Base-by-base conservation (phyloP, 345 rosid species). In the Hirschfeldia incana region DNA sequence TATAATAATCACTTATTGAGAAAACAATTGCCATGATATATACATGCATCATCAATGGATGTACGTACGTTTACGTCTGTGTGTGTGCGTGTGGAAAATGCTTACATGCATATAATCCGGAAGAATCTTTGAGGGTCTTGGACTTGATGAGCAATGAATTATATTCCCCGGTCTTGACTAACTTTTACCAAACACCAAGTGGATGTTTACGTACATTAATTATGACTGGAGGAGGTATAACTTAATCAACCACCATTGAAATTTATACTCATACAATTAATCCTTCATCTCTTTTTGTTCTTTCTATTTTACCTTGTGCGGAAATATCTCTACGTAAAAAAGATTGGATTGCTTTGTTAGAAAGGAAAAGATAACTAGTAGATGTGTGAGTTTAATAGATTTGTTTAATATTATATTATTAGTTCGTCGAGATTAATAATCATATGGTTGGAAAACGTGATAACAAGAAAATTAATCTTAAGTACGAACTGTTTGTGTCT, bases 161-260 rank as follows among this genome's bases (percentile, higher is more conserved):
- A 80, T 80, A 80, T 74, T 69, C 83, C 74, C 66, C 70, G 8
- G 75, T 74, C 75, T 74, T 80, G 66, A 74, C 67, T 74, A 74
- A 21, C 75, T 80, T 80, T 80, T 42, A 69, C 66, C 49, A 29
- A 69, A 80, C 78, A 69, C 83, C 71, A 74, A 69, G 83, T 80
- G 79, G 75, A 80, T 80, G 79, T 80, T 79, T 57, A 80, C 49
- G 49, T 42, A 42, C 83, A 79, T 74, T 79, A 79, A 73, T 34
- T 60, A 10, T 8, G 70, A 46, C 13, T 1, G 21, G 34, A 53
- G 29, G 37, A 71, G 21, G 30, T 28, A 29, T 59, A 16, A 7
- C 33, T 59, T 77, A 70, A 36, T 65, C 65, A 15, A 55, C 13
- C 27, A 37, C 44, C 44, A 53, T 59, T 67, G 6, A 53, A 21